Evolutionary conservation across 495 filamentous ascomycete species (phyloP), one percentile per base, ranked within the genome.

Genomic region (Sordaria brevicollis): DNA sequence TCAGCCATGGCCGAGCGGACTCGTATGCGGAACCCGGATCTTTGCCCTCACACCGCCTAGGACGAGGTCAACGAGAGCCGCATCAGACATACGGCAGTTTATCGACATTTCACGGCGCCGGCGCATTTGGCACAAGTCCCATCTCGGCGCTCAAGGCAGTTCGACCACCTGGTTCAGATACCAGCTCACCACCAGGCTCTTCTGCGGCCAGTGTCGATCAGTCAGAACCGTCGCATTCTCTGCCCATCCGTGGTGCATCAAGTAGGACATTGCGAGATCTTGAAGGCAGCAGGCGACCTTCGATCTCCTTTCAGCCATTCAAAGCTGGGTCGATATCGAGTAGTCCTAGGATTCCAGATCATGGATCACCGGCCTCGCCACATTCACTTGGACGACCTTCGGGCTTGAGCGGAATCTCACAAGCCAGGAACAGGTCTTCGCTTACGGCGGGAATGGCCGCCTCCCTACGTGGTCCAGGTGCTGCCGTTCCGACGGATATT

Each of bases 321-420:
- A 99, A 98, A 81, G 92, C 94, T 7, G 92, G 93, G 9, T 93
- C 94, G 21, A 85, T 99, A 19, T 96, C 93, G 17, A 91, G 91
- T n/a, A 98, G 94, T 10, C 95, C 95, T 15, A 77, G 82, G 36
- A 39, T 77, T 11, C 54, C 72, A 5, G 79, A 78, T 3, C 78
- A 82, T 54, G 82, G 83, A 49, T 73, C 77, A 29, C 82, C 83
- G 6, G 74, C 80, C 17, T 94, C 90, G 5, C 92, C 92, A 35
- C 87, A 86, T 33, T 89, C 86, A 2, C 75, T 89, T 7, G 76
- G 78, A 2, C 79, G 85, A 25, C 74, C 82, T 21, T 84, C 87
- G 3, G 80, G 84, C 2, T 77, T 87, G 19, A 85, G 82, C 68
- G 83, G 84, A 35, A 82, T 88, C 33, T 80, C 86, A 5, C 92